phyloP scores from a whole-genome alignment of 192 early-diverging fungal genomes.

The Backusella circina region DNA sequence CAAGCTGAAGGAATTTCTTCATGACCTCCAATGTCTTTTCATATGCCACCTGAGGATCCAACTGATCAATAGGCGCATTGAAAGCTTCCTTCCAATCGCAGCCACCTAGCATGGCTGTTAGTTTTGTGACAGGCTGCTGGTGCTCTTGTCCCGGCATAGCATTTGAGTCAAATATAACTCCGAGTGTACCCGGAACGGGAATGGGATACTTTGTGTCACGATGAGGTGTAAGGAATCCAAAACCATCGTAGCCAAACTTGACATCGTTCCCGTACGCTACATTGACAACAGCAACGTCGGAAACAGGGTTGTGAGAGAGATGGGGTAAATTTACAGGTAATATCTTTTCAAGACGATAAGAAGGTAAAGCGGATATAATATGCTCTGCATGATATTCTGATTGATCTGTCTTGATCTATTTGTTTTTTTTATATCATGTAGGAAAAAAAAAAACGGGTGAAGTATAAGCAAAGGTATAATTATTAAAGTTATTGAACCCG shows the following conservation, averaged over 20 bases:
- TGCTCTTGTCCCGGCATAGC: conserved; percentile 66
- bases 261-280: conserved; percentile 55
- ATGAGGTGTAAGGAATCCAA: conserved; percentile 85
- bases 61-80: conserved; percentile 16
- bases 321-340: conserved; percentile 36
- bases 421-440: conserved; percentile 17
- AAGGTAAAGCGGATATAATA: conserved; percentile 70
- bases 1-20: conserved; percentile 58
- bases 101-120: conserved; percentile 92
- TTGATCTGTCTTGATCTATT: conserved; percentile 34
- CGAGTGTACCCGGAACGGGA: conserved; percentile 50
- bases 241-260: conserved; percentile 62
- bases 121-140: conserved; percentile 36
- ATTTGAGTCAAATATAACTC: conserved; percentile 87
- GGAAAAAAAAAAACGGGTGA: neutral
- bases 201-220: conserved; percentile 20
- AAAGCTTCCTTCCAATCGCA: conserved; percentile 61
- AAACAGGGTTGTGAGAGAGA: conserved; percentile 60
- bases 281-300: conserved; percentile 84
- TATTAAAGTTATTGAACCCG: neutral
- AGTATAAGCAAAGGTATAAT: neutral
- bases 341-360: conserved; percentile 41
- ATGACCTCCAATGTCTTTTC: conserved; percentile 54
- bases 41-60: conserved; percentile 28
- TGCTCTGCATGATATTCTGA: conserved; percentile 45